Conservation (phyloP, 106 monocot species). For the Cymbidium sinense region DNA sequence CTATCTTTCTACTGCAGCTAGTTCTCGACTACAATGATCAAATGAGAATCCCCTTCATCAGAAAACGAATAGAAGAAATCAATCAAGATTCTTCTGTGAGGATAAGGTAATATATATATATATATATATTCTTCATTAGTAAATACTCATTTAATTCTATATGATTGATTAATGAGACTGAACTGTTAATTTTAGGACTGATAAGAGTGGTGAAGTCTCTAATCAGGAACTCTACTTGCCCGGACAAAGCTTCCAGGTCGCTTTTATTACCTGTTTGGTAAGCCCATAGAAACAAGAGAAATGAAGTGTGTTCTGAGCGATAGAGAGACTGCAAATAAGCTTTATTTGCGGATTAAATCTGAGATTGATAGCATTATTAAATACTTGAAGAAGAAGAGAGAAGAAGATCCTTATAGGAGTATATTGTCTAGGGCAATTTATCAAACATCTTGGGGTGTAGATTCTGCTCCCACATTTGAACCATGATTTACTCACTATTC, state of each 20-base stretch:
- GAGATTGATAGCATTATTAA: conserved; percentile 56
- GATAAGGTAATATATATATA: conserved; percentile 78
- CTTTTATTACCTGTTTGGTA: conserved; percentile 89
- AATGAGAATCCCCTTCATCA: conserved; percentile 38
- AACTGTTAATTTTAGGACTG: conserved; percentile 27
- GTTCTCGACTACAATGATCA: conserved; percentile 87
- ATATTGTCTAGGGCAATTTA: conserved; percentile 53
- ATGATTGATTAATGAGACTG: neutral
- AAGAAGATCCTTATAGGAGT: conserved; percentile 72
- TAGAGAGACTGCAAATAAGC: conserved; percentile 27
- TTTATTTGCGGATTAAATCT: conserved; percentile 68
- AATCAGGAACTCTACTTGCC: conserved; percentile 65
- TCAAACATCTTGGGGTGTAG: conserved; percentile 41
- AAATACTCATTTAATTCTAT: neutral
- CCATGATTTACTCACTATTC: too few species aligned
- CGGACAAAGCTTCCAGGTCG: conserved; percentile 69
- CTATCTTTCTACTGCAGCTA: conserved; percentile 33
- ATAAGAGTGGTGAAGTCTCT: conserved; percentile 40
- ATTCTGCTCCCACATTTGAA: conserved; percentile 46
- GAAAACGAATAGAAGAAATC: conserved; percentile 35
- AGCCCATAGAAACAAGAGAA: conserved; percentile 66
- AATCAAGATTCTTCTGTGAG: conserved; percentile 31
- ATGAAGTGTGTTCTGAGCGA: conserved; percentile 44
- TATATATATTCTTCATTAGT: neutral
- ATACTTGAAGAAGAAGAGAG: conserved; percentile 76